Base-by-base conservation (phyloP, 2,329 filamentous ascomycete genomes). In the Pseudopithomyces maydicus region DNA sequence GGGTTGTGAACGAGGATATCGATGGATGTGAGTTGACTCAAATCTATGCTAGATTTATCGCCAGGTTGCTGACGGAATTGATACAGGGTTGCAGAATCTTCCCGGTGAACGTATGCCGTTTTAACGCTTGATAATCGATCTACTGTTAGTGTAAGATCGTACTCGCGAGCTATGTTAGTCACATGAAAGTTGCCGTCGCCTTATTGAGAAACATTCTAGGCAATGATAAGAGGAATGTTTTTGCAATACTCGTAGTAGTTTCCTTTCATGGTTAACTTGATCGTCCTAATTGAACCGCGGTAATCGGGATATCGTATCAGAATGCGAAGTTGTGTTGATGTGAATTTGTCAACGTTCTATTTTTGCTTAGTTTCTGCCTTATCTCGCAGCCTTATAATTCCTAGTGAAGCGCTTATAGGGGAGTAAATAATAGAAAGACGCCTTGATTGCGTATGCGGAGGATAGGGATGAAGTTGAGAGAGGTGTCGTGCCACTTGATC, bases 11-110 rank as follows among this genome's bases (percentile, higher is more conserved):
- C 15, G 68, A 72, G 47, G 57, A 70, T 20, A 47, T 71, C 11
- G 69, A 71, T 54, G 67, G 60, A 51, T 71, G 68, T 70, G 60
- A 69, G 67, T 64, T 12, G 6, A 20, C 23, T 14, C 15, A 20
- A 6, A 20, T 26, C 5, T 19, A 32, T 1, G 15, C 5, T 17
- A 22, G 6, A 17, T 22, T 8, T 33, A n/a, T n/a, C n/a, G 17
- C n/a, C 20, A 38, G 2, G 41, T 49, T 23, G 39, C 45, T 51
- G 39, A 55, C 36, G 11, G 15, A 3, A 1, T 15, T 33, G n/a
- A n/a, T 23, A n/a, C n/a, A 56, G 54, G 54, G 54, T n/a, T 56
- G 47, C 42, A 43, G 8, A 35, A 22, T 10, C 54, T 56, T 35
- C 54, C 54, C 7, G 54, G 54, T 10, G 36, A 52, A 15, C 47